Percentiles rank a stretch among this genome's conserved stretches.
Evolutionary conservation across 345 rosid species (phyloP).

Genomic region (Diplotaxis tenuifolia): DNA sequence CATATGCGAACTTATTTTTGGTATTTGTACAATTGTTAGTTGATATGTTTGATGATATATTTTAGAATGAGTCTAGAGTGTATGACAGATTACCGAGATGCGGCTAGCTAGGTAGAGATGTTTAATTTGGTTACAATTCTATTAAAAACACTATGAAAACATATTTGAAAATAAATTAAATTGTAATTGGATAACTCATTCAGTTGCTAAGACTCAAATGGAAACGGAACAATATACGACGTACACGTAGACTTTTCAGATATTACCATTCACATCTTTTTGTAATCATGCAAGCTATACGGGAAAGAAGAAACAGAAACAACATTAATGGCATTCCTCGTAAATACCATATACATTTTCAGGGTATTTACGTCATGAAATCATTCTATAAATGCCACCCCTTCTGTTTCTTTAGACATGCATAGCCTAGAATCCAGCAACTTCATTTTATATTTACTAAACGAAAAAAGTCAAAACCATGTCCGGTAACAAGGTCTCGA

Average conservation of each 20-base stretch:
- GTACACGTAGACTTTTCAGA: constrained; percentile 24
- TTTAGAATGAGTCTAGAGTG: neutral
- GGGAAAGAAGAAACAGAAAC: constrained; percentile 18
- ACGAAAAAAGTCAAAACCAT: constrained; percentile 23
- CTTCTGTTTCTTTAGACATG: constrained; percentile 25
- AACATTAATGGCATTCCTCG: constrained; percentile 21
- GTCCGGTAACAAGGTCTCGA: constrained; percentile 38
- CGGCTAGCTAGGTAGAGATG: neutral
- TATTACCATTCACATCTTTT: constrained; percentile 13
- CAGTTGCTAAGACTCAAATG: neutral
- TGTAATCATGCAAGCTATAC: constrained; percentile 19
- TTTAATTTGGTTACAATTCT: neutral
- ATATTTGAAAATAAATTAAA: neutral
- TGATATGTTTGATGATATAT: neutral
- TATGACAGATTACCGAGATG: neutral
- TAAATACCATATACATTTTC: constrained; percentile 3
- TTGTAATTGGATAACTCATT: neutral
- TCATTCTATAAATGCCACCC: constrained; percentile 27
- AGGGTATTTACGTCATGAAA: constrained; percentile 26
- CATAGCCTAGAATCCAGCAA: constrained; percentile 30
- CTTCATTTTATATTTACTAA: neutral
- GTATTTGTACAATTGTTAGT: neutral
- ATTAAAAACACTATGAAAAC: neutral
- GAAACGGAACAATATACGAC: constrained; percentile 9
- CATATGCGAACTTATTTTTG: neutral